phyloP scores from a whole-genome alignment of 1,284 basidiomycete species.

The Sanghuangporus baumii region DNA sequence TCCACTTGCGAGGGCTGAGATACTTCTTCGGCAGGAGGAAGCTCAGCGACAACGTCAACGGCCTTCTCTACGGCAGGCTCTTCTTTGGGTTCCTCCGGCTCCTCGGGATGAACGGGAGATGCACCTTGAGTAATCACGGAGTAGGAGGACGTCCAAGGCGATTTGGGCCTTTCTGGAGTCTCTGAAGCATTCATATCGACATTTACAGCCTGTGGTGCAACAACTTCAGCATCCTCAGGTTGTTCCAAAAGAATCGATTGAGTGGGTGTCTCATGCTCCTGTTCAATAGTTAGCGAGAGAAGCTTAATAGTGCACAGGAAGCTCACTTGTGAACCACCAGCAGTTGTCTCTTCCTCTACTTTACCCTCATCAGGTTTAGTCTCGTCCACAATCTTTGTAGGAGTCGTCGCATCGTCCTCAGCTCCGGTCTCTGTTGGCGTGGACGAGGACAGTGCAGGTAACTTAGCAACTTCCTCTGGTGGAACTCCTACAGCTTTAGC shows the following conservation, averaged over 20 bases:
- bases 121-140: slow-evolving; percentile 11
- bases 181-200: background rate
- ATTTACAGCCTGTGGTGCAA: background rate
- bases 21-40: background rate
- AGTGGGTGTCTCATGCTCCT: background rate
- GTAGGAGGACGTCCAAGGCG: slow-evolving; percentile 15
- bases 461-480: background rate
- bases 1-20: background rate
- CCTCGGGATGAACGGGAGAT: background rate
- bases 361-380: background rate
- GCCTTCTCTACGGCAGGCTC: background rate
- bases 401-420: slow-evolving; percentile 2
- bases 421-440: background rate
- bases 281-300: background rate
- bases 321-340: background rate
- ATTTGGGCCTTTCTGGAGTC: slow-evolving; percentile 8
- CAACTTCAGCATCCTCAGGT: background rate
- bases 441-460: background rate
- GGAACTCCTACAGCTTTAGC: background rate
- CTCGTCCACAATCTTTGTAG: background rate
- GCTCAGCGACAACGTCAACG: background rate
- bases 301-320: background rate
- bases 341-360: background rate
- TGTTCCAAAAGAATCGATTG: background rate
- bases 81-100: background rate